Evolutionary conservation across 257 asterid species (phyloP).

Genomic region (Solanum bulbocastanum): DNA sequence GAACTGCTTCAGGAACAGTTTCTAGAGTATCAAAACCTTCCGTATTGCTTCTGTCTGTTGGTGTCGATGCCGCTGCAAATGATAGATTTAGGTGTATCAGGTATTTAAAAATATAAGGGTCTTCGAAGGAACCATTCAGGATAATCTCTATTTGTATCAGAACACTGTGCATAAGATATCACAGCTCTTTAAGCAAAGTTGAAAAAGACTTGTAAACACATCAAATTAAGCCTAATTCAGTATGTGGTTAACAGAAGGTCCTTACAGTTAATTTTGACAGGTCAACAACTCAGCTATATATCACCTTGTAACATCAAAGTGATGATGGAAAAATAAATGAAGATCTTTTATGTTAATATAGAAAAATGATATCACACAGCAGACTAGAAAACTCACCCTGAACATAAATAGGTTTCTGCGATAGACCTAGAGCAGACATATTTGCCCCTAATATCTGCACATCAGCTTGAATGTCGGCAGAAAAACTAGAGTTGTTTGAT

Average conservation of each 20-base stretch:
- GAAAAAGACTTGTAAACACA: not conserved
- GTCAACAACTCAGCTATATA: not conserved
- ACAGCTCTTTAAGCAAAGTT: not conserved
- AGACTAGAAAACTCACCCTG: constrained; percentile 42
- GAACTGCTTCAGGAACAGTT: constrained; percentile 93
- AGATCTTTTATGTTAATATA: not conserved
- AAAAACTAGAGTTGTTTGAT: constrained; percentile 17
- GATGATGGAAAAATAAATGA: not conserved
- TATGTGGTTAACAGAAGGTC: not conserved
- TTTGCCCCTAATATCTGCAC: constrained; percentile 92
- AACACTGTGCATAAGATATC: not conserved
- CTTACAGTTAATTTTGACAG: not conserved
- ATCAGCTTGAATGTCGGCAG: constrained; percentile 50
- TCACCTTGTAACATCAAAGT: not conserved
- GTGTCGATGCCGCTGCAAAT: constrained; percentile 41
- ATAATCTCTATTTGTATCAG: not conserved
- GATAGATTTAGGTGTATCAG: not conserved
- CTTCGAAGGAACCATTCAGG: not conserved
- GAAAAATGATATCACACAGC: not conserved
- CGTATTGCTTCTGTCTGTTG: constrained; percentile 30
- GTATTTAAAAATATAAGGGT: not conserved
- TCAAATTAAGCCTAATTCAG: not conserved
- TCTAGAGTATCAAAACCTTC: constrained; percentile 75
- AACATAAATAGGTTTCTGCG: constrained; percentile 90
- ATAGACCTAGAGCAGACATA: constrained; percentile 94